Base-by-base conservation (phyloP, 1,284 basidiomycete genomes). In the Microbotryum silenes-acaulis region DNA sequence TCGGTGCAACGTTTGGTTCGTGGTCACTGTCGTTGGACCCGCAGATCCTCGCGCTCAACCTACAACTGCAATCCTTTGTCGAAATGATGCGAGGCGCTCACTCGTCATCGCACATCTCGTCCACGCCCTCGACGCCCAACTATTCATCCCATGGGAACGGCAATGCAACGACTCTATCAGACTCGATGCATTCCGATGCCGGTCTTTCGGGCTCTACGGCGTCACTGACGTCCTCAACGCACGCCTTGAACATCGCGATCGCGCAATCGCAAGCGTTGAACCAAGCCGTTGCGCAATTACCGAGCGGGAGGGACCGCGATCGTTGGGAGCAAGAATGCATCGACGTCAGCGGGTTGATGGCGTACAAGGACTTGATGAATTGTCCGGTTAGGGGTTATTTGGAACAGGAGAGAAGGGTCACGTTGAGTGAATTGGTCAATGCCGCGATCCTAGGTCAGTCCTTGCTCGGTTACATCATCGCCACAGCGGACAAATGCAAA, bases 341-440 rank as follows among this genome's bases (percentile, higher is more conserved):
- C 56, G 81, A 83, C 63, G 88, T 93, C 3, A 81, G 82, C 20
- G 86, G 85, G 0, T 75, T 93, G 33, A 78, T 94, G 46, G 88
- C 85, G 6, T 92, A 91, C 72, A 79, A 78, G 27, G 79, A 83
- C 4, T 86, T 89, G 0, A 87, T 89, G 73, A 78, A 78, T 53
- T 87, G 86, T 64, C 74, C 81, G 79, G 51, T 89, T 66, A 78
- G 82, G 18, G 81, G 79, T 55, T 91, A 91, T 73, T 75, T 93
- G 62, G 80, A 81, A 56, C 83, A 85, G 72, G 82, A 82, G 61
- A 78, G 89, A 61, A 81, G 90, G 57, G 85, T 87, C 68, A 82
- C 82, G 7, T 81, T 93, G 6, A 90, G 90, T 1, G 86, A 89
- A 62, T 88, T 91, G 75, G 85, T 94, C 57, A 88, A 92, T 68